Conservation (phyloP, 352 stramenopile species). For the Globisporangium nagaii region DNA sequence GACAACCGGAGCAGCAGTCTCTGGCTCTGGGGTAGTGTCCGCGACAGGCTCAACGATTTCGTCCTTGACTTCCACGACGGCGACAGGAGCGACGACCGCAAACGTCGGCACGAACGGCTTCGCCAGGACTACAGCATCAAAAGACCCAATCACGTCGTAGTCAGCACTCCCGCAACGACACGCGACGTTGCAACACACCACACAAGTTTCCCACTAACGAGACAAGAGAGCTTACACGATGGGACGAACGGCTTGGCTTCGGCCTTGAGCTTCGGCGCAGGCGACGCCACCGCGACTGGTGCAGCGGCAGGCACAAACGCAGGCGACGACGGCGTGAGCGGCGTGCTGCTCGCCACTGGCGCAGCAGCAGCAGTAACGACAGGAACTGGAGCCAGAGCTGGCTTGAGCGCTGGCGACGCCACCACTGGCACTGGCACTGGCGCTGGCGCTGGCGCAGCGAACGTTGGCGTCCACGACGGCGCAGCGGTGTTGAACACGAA, state of each 20-base stretch:
- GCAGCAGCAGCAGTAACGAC: neutral
- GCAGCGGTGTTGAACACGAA: conserved; percentile 64
- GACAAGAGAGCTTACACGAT: conserved; percentile 6
- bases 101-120: conserved; percentile 14
- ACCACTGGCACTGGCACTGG: conserved; percentile 5
- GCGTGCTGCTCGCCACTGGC: neutral
- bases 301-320: conserved; percentile 30
- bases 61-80: neutral
- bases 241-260: conserved; percentile 15
- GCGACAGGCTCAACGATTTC: conserved; percentile 1
- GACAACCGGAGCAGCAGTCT: neutral
- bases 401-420: conserved; percentile 29
- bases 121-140: conserved; percentile 4
- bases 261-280: conserved; percentile 20
- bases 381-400: conserved; percentile 6
- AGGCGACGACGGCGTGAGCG: conserved; percentile 8
- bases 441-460: neutral
- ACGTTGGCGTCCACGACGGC: conserved; percentile 41
- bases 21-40: neutral
- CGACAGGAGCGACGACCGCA: neutral
- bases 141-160: neutral
- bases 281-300: conserved; percentile 10
- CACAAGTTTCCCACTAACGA: too few species aligned
- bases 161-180: neutral
- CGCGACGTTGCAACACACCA: too few species aligned